These are phyloP conservation scores for Moricandia moricandioides DNA, from an alignment of 345 rosid genomes.

Conservation along the genomic window DNA sequence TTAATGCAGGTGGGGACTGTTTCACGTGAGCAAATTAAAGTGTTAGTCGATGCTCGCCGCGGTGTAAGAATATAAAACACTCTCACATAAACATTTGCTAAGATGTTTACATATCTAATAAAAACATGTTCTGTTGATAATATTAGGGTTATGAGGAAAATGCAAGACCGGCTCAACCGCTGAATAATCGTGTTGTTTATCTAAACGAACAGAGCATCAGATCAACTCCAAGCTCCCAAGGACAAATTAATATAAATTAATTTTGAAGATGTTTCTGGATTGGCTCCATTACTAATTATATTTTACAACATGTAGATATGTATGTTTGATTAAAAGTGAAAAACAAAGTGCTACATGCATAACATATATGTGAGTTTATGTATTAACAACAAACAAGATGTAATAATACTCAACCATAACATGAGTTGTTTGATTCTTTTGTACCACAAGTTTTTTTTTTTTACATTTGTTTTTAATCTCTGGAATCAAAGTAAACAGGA, in stretches of 20 bases:
- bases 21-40: constrained; percentile 55
- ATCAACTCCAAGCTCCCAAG: neutral
- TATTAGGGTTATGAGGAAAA: constrained; percentile 33
- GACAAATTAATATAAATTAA: neutral
- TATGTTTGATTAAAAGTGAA: neutral
- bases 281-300: neutral
- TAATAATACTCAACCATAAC: constrained; percentile 15
- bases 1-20: constrained; percentile 57
- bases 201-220: constrained; percentile 20
- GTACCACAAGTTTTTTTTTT: constrained; percentile 20
- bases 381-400: neutral
- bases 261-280: neutral
- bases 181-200: constrained; percentile 14
- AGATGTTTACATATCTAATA: neutral
- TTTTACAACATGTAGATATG: neutral
- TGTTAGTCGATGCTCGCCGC: constrained; percentile 33
- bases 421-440: constrained; percentile 26
- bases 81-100: constrained; percentile 8
- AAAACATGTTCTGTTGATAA: neutral
- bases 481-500: constrained; percentile 6
- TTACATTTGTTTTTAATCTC: constrained; percentile 17
- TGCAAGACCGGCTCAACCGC: constrained; percentile 31
- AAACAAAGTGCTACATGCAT: neutral
- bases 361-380: neutral
- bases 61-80: constrained; percentile 21